A percentile compares a stretch with the other conserved stretches of the same genome.
Conservation (phyloP, 148 eudicot genomes). For the Chenopodium album region DNA sequence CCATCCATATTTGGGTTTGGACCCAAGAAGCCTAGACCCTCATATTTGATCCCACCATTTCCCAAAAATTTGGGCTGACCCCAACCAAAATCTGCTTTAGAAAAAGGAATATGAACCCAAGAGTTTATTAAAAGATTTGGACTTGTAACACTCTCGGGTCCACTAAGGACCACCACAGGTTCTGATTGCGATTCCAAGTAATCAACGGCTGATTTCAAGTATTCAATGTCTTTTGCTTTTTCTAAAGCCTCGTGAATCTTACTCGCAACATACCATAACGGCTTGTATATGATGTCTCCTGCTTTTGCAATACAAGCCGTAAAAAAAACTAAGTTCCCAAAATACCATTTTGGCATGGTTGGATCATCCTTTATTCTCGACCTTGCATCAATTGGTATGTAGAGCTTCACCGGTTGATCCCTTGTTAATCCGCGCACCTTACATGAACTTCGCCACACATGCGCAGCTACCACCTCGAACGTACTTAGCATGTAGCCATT, state of each 20-base stretch:
- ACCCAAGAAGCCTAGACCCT: background rate
- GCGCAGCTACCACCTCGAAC: background rate
- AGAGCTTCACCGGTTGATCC: too few species aligned
- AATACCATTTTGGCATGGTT: too few species aligned
- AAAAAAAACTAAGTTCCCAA: too few species aligned
- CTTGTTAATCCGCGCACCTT: too few species aligned
- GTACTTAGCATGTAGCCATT: background rate
- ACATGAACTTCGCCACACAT: too few species aligned
- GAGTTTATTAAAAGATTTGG: background rate
- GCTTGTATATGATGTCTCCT: background rate
- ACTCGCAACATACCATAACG: background rate
- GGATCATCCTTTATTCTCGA: too few species aligned
- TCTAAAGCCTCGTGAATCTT: background rate
- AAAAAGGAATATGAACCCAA: background rate
- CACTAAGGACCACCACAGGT: background rate
- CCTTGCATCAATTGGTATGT: too few species aligned
- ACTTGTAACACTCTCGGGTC: background rate
- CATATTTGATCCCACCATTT: background rate
- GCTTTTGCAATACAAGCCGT: too few species aligned
- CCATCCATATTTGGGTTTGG: background rate
- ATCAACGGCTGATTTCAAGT: slow-evolving; percentile 12
- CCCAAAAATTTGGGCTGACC: background rate
- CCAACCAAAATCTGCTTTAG: background rate
- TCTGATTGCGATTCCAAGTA: background rate
- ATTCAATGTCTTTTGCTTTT: background rate